Evolutionary conservation across 768 basidiomycete genomes (phyloP), one percentile per base, ranked within the genome.

Genomic region (Rhodocollybia butyracea): DNA sequence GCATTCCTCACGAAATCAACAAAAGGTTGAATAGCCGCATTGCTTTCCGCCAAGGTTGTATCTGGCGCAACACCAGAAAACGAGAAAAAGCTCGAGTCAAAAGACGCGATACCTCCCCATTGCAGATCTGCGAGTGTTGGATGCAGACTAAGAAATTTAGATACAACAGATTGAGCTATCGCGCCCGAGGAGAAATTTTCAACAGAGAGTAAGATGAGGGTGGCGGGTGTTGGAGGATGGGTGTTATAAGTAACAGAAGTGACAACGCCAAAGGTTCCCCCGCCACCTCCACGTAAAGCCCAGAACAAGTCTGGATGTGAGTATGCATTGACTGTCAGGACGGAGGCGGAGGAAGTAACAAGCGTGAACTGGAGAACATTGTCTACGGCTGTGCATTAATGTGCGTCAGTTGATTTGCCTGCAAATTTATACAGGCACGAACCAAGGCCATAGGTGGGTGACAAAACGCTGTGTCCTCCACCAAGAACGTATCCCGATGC

Each of bases 401-500:
- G n/a, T n/a, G n/a, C n/a, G n/a, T n/a, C n/a, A n/a, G n/a, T n/a
- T n/a, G n/a, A n/a, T n/a, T n/a, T n/a, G n/a, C n/a, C n/a, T n/a
- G n/a, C n/a, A n/a, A n/a, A 56, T 50, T 32, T 22, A 42, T 2
- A 24, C 8, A 10, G n/a, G 6, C n/a, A 40, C 56, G 52, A 59
- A 76, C 76, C 75, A n/a, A 80, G 69, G 13, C 79, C 80, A 57
- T 71, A 70, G 6, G 54, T 63, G 1, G 78, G 68, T 3, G 74
- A 30, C 11, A 46, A n/a, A 29, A 65, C 59, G 38, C 74, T 75
- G 53, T 82, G 77, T 1, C 80, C 78, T 4, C 76, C 78, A 12
- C 80, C 81, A 27, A 70, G 63, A 3, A 76, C 51, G 75, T 77
- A 82, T 19, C 79, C 80, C 27, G 77, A 79, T 13, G 73, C 70